Conservation (phyloP, 2,329 filamentous ascomycete species). For the Cercospora nicotianae region DNA sequence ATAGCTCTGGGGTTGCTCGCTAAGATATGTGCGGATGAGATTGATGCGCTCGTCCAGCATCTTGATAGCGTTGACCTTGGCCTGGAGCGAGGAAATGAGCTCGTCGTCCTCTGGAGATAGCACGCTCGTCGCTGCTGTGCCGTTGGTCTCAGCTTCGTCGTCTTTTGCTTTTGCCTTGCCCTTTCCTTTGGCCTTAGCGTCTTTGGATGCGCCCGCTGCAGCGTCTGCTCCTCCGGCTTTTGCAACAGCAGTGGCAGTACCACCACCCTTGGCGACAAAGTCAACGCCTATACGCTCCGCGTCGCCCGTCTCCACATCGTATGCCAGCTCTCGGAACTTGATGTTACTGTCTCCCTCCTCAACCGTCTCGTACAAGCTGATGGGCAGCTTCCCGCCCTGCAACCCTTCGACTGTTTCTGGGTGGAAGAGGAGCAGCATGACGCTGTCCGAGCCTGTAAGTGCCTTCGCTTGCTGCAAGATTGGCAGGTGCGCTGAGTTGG, state of each 20-base stretch:
- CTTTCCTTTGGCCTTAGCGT: conserved; percentile 43
- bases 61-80: conserved; percentile 89
- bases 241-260: conserved; percentile 68
- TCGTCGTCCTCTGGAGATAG: conserved; percentile 65
- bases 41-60: conserved; percentile 71
- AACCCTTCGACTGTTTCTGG: conserved; percentile 57
- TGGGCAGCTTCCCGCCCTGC: conserved; percentile 76
- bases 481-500: conserved; percentile 64
- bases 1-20: conserved; percentile 67
- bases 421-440: conserved; percentile 87
- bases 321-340: conserved; percentile 79
- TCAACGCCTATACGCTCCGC: conserved; percentile 98
- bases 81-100: conserved; percentile 68
- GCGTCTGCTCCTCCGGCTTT: conserved; percentile 28
- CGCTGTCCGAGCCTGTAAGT: conserved; percentile 66
- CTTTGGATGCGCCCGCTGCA: conserved; percentile 28
- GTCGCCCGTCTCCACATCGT: conserved; percentile 88
- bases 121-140: conserved; percentile 38
- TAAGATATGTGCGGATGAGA: conserved; percentile 67
- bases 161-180: conserved; percentile 43
- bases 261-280: conserved; percentile 81
- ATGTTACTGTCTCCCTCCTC: conserved; percentile 72
- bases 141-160: conserved; percentile 45
- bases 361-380: conserved; percentile 83
- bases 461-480: conserved; percentile 70